Base-by-base conservation (phyloP, 106 monocot genomes). In the Apostasia ramifera region DNA sequence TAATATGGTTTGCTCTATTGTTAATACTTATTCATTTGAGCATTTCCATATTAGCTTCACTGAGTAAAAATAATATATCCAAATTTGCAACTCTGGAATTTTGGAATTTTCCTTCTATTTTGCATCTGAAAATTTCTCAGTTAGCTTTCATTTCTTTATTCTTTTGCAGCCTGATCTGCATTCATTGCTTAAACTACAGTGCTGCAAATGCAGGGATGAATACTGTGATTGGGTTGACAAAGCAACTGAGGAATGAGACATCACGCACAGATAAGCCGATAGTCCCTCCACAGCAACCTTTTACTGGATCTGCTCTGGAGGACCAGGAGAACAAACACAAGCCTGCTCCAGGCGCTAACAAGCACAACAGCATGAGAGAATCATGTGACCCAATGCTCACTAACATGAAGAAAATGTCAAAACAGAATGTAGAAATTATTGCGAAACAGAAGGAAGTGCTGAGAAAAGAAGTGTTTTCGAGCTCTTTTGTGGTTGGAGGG, bases 401-500 rank as follows among this genome's bases (percentile, higher is more conserved):
- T 63, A 44, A 26, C 26, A 26, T 26, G 26, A 26, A 26, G 26
- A 26, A 26, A 26, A 26, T 26, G 26, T 26, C 10, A 47, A 37
- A 43, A 7, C 50, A 44, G 1, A 62, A 46, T 55, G 11, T 50
- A 46, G 59, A 7, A 69, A 40, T n/a, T 53, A 44, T 42, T 42
- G 5, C 14, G 6, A 40, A 67, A 26, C 15, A 15, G 5, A 59
- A 48, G 13, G 53, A 46, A 52, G 2, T 54, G 8, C 15, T 13
- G 10, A 59, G 58, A 1, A 53, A 61, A 2, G 76, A 77, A 44
- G 64, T 14, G 14, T 38, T 59, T 10, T 62, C 58, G 43, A 71
- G 71, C 57, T 66, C 64, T 57, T 71, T 40, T 53, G 51, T 78
- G 57, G 38, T 59, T 26, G 77, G 71, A 37, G 71, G 77, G 50